Evolutionary conservation across 495 filamentous ascomycete genomes (phyloP).

Genomic region (Bombardia bombarda): DNA sequence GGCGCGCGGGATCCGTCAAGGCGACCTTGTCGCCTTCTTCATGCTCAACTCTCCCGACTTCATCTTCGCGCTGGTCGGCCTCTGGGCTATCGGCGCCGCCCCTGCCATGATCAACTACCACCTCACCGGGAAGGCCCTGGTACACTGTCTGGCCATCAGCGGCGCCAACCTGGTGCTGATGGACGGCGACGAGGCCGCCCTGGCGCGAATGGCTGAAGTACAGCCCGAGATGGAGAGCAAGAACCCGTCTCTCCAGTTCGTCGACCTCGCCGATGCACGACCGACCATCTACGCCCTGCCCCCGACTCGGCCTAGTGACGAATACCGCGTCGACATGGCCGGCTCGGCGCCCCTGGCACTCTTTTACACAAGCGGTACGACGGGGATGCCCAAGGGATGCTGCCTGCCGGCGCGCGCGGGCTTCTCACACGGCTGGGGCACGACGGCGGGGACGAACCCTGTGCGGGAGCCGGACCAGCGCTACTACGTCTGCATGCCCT

Average conservation of each 20-base stretch:
- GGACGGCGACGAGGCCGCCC: conserved; percentile 51
- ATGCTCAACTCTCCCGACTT: conserved; percentile 64
- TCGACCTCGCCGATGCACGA: conserved; percentile 40
- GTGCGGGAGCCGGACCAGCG: conserved; percentile 6
- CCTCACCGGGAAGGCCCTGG: conserved; percentile 47
- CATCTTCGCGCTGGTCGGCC: conserved; percentile 40
- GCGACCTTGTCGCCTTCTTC: conserved; percentile 63
- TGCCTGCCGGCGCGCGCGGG: conserved; percentile 38
- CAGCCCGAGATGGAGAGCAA: conserved; percentile 37
- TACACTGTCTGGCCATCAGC: conserved; percentile 61
- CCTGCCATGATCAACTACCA: conserved; percentile 53
- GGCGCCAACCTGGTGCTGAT: conserved; percentile 52
- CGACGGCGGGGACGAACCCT: conserved; percentile 9
- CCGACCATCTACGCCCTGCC: conserved; percentile 40
- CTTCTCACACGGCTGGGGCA: conserved; percentile 20
- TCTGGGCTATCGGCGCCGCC: conserved; percentile 38
- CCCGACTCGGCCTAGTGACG: conserved; percentile 40
- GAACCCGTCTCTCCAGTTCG: conserved; percentile 43
- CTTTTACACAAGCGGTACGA: conserved; percentile 60
- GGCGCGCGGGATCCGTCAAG: conserved; percentile 49
- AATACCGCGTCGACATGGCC: conserved; percentile 37
- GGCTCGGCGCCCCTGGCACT: conserved; percentile 48
- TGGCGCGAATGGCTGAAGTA: conserved; percentile 47
- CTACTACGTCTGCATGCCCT: conserved; percentile 63
- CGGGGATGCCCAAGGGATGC: conserved; percentile 44